Evolutionary conservation across 345 rosid species (phyloP).

Genomic region (Excoecaria cochinchinensis): DNA sequence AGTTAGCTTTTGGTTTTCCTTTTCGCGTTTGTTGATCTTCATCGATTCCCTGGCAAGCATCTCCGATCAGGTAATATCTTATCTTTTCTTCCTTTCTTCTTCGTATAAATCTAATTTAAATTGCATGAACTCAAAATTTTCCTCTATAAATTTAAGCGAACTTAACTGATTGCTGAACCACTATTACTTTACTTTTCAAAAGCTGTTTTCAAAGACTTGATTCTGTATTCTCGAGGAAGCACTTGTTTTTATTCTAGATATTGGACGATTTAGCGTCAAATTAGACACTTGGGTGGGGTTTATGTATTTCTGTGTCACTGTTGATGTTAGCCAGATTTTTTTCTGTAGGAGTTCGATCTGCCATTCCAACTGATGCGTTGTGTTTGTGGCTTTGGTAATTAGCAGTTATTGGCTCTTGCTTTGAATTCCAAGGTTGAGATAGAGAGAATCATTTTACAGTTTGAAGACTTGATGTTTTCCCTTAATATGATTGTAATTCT

Average conservation of each 20-base stretch:
- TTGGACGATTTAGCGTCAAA: not conserved
- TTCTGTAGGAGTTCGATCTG: not conserved
- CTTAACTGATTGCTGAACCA: not conserved
- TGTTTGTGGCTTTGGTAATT: not conserved
- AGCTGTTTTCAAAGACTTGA: not conserved
- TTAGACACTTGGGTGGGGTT: not conserved
- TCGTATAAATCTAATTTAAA: not conserved
- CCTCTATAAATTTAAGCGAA: not conserved
- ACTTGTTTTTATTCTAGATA: not conserved
- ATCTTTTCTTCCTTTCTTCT: not conserved
- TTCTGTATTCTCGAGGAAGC: not conserved
- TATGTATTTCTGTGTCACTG: not conserved
- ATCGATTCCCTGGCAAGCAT: constrained; percentile 1
- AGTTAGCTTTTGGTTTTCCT: not conserved
- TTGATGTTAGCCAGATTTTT: not conserved
- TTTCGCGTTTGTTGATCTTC: not conserved
- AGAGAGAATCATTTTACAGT: not conserved
- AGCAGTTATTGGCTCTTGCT: not conserved
- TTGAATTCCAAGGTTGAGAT: not conserved
- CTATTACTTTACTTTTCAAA: not conserved
- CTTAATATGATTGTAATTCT: not conserved
- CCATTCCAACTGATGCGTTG: not conserved
- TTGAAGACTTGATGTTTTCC: not conserved
- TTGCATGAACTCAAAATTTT: not conserved
- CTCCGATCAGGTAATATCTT: constrained; percentile 33